Base-by-base conservation (phyloP, 805 yeast species). In the Candida takata region DNA sequence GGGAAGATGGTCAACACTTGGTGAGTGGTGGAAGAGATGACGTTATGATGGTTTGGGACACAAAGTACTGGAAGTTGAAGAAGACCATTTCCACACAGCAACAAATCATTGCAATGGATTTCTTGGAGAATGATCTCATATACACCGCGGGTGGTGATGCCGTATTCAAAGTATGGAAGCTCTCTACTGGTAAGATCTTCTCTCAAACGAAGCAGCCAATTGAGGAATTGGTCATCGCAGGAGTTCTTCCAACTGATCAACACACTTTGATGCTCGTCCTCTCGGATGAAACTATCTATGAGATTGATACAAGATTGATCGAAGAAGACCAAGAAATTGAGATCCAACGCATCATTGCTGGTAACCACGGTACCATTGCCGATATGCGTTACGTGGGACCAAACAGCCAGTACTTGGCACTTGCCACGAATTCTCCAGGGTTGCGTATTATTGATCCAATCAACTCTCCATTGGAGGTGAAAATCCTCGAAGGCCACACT, bases 281-380 rank as follows among this genome's bases (percentile, higher is more conserved):
- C 11, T 82, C 95, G 25, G 98, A 92, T 61, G 97, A 92, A 60
- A 81, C 96, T 0, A 59, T 92, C 12, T 66, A 70, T 19, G 65
- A 73, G 44, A 54, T 78, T 17, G 67, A 68, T 28, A 42, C 65
- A 3, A 51, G 54, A 29, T 19, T 49, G 4, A 44, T 61, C 12
- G 52, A 55, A 25, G 50, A 53, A 4, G 48, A 50, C 4, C 51
- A 50, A 7, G 47, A 46, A 19, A 54, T 82, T n/a, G 67, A 70
- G 14, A 54, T 72, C 3, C 49, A 58, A 7, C 65, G 77, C 37
- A 69, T 75, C 28, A 67, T 87, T 47, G 92, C 96, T 1, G 97
- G 97, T 47, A 87, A 87, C 58, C 95, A 90, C 60, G 97, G 97
- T 38, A 90, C 92, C 18, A 79, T 92, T 49, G 95, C 96, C 3